These are phyloP conservation scores for Arctostaphylos glauca DNA, from an alignment of 148 eudicot genomes.

Conservation along the genomic window DNA sequence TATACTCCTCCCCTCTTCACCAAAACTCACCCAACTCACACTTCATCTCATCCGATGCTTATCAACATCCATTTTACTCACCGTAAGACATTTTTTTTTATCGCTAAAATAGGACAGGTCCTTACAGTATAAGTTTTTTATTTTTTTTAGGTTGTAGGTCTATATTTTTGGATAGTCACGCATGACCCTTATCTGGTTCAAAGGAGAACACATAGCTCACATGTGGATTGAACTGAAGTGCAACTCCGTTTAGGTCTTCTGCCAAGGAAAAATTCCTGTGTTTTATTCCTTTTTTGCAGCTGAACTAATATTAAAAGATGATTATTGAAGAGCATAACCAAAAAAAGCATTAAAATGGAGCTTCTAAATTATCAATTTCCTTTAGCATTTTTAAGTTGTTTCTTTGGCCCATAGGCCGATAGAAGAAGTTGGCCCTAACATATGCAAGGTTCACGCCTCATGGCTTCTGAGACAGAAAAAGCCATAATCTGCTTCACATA, in stretches of 20 bases:
- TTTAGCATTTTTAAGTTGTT: not conserved
- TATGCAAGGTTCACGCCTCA: not conserved
- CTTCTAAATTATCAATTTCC: not conserved
- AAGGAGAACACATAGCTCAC: conserved; percentile 29
- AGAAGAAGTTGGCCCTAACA: not conserved
- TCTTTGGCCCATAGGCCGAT: not conserved
- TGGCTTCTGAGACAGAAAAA: too few species aligned
- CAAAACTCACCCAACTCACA: too few species aligned
- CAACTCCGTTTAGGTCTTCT: not conserved
- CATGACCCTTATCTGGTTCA: conserved; percentile 89
- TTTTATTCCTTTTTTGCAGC: not conserved
- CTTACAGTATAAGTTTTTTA: too few species aligned
- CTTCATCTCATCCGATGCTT: too few species aligned
- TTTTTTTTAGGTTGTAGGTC: not conserved
- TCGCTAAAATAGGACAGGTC: too few species aligned
- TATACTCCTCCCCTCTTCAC: too few species aligned
- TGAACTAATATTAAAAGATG: not conserved
- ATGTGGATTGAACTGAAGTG: not conserved
- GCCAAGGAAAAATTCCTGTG: not conserved
- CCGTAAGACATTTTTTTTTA: too few species aligned
- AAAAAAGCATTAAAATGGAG: not conserved
- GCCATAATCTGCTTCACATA: too few species aligned
- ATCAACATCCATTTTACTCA: too few species aligned
- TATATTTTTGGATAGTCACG: conserved; percentile 14
- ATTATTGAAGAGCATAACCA: not conserved